These are phyloP conservation scores for Syzygium malaccense DNA, from an alignment of 441 rosid species.

Conservation along the genomic window DNA sequence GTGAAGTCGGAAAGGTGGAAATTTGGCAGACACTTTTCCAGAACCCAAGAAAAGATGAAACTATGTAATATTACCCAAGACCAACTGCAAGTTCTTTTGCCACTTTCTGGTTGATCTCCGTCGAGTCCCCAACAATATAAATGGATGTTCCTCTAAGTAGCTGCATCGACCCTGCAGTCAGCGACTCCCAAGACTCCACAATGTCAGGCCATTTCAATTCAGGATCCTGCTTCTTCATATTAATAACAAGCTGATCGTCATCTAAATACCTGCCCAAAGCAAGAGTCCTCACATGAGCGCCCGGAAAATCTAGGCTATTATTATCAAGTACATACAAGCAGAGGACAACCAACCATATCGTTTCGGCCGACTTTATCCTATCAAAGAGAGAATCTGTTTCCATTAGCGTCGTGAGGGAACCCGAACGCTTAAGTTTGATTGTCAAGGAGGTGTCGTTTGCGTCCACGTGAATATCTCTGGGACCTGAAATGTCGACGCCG, in stretches of 20 bases:
- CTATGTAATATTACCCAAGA: conserved; percentile 51
- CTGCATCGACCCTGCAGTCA: conserved; percentile 68
- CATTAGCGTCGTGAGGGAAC: conserved; percentile 42
- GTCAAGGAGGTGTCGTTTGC: conserved; percentile 60
- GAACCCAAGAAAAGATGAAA: conserved; percentile 1
- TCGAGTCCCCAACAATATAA: conserved; percentile 65
- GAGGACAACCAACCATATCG: conserved; percentile 58
- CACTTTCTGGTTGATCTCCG: conserved; percentile 74
- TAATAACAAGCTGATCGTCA: conserved; percentile 73
- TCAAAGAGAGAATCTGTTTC: conserved; percentile 68
- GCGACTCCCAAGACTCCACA: conserved; percentile 89
- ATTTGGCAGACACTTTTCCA: not conserved
- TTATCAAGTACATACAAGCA: not conserved
- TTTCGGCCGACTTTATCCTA: conserved; percentile 66
- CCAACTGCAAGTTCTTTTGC: conserved; percentile 74
- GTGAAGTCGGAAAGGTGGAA: not conserved
- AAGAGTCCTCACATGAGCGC: not conserved
- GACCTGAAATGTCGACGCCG: conserved; percentile 26
- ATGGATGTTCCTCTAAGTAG: conserved; percentile 88
- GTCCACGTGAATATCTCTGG: conserved; percentile 69
- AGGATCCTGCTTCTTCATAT: conserved; percentile 79
- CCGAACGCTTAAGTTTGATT: conserved; percentile 44
- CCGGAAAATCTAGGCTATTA: not conserved
- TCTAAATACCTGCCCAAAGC: conserved; percentile 62
- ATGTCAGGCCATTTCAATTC: conserved; percentile 88